Base-by-base conservation (phyloP, 2,329 filamentous ascomycete genomes). In the Cercospora berteroae region DNA sequence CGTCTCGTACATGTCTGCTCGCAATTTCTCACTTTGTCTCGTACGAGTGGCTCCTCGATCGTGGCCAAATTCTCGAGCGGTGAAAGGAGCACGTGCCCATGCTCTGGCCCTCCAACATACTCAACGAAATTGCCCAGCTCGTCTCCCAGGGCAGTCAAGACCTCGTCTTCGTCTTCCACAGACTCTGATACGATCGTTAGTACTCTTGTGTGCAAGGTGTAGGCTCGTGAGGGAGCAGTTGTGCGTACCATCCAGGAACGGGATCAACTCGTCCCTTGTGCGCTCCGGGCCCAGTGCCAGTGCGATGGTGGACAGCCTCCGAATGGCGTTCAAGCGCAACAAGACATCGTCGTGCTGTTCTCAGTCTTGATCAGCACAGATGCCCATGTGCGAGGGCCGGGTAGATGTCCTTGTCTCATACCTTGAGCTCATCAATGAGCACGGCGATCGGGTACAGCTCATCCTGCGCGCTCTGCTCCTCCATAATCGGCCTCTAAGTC, bases 371-470 rank as follows among this genome's bases (percentile, higher is more conserved):
- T 36, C 13, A 57, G 23, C 23, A 25, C 25, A 48, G 52, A n/a
- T 44, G 58, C 31, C 39, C 20, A 33, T 61, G 56, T 29, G 23
- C 13, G 18, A 23, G 55, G 16, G 60, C 73, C 8, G 25, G 16
- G 25, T n/a, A 57, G 25, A 27, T 57, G 25, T 57, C 25, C 48
- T 56, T 25, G 25, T 27, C 29, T 77, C 81, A 77, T 88, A 97
- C 94, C 92, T 97, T 99, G 79, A 99, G 87, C 88, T 99, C 95
- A 82, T 99, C 95, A 83, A 99, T 99, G 83, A 99, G 90, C 75
- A 99, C 95, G 79, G 96, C 95, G 86, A 99, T 99, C 81, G 95
- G 95, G 83, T 98, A 99, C 78, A 99, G 93, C 89, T 98, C 96
- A 84, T 99, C 95, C 82, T 90, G 96, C 85, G 94, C 89, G 83